Conservation (phyloP, 345 rosid species). For the Eucalyptus microcorys region DNA sequence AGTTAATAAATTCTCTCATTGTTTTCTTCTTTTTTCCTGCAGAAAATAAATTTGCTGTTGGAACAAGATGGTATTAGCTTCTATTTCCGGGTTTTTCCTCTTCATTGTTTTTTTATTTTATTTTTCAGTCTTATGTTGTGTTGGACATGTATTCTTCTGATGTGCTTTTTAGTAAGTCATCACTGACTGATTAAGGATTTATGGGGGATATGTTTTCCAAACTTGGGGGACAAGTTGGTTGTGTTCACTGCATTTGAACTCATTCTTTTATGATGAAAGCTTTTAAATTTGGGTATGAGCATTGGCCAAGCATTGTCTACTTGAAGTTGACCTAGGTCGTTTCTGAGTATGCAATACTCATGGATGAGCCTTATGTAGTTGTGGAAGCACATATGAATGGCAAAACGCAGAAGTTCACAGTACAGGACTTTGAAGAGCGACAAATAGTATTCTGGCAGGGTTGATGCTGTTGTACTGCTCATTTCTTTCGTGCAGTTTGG, state of each 20-base stretch:
- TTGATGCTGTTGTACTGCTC: neutral
- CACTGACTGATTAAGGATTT: neutral
- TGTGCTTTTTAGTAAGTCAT: neutral
- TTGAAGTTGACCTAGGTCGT: neutral
- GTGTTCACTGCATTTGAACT: neutral
- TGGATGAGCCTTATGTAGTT: neutral
- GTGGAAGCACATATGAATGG: neutral
- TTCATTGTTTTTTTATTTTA: no score
- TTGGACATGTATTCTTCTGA: neutral
- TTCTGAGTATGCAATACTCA: neutral
- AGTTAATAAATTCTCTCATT: neutral
- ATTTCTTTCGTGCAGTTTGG: neutral
- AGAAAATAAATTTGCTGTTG: slow-evolving; percentile 95
- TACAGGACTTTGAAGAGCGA: neutral
- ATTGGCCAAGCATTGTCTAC: neutral
- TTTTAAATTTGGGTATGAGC: neutral
- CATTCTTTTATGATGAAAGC: neutral
- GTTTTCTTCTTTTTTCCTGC: neutral
- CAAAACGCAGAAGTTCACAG: neutral
- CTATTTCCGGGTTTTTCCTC: no score
- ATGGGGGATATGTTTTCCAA: neutral
- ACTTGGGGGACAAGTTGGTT: neutral
- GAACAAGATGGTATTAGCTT: no score
- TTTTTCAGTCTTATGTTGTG: neutral
- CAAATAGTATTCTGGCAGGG: neutral